A percentile compares a stretch with the other conserved stretches of the same genome.
Conservation (phyloP, 164 flowering plant species). For the Berberis vulgaris region DNA sequence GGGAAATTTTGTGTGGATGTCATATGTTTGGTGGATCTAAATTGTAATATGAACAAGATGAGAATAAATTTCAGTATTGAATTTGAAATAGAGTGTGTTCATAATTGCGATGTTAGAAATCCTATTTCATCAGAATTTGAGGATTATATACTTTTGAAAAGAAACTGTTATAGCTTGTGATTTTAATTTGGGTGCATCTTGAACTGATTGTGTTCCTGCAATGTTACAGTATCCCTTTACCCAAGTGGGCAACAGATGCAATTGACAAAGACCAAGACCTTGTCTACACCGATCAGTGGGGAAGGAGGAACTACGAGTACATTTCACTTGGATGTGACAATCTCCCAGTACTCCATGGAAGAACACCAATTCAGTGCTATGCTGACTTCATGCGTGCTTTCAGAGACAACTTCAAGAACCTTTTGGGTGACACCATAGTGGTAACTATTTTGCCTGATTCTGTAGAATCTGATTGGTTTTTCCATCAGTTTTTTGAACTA, state of each 20-base stretch:
- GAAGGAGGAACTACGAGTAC: slow-evolving; percentile 79
- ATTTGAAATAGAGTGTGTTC: no score
- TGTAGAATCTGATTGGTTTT: background rate
- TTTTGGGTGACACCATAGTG: slow-evolving; percentile 89
- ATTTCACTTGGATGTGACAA: slow-evolving; percentile 85
- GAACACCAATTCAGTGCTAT: slow-evolving; percentile 82
- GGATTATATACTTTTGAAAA: background rate
- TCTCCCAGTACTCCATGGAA: slow-evolving; percentile 73
- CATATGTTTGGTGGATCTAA: no score
- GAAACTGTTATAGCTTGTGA: background rate
- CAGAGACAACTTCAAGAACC: slow-evolving; percentile 66
- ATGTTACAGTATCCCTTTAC: slow-evolving; percentile 73
- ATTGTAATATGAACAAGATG: no score
- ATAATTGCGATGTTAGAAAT: no score
- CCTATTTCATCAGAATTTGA: background rate
- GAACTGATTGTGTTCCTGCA: background rate
- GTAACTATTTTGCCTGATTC: slow-evolving; percentile 22
- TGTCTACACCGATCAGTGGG: slow-evolving; percentile 93
- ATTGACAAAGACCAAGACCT: slow-evolving; percentile 67
- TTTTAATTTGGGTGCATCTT: background rate
- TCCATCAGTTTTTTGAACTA: background rate
- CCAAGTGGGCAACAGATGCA: slow-evolving; percentile 85
- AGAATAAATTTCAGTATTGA: no score
- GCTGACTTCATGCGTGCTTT: slow-evolving; percentile 87
- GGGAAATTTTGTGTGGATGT: no score